These are phyloP conservation scores for Dichotomocladium elegans DNA, from an alignment of 371 early-diverging fungal species.

Conservation along the genomic window DNA sequence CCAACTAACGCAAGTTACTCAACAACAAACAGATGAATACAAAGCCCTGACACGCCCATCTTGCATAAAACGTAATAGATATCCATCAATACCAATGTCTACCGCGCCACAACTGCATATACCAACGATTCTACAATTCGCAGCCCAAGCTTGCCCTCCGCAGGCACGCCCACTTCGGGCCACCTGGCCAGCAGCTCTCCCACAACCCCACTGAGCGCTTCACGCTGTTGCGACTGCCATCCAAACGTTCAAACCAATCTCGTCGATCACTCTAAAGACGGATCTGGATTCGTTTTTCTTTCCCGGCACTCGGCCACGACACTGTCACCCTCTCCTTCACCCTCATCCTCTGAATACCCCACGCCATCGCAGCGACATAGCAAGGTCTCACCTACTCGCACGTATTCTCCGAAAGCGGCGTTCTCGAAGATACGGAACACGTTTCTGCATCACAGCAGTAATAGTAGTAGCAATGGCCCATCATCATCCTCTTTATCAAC, in stretches of 20 bases:
- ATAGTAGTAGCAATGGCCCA: background rate
- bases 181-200: conserved; percentile 18
- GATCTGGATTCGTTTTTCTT: conserved; percentile 12
- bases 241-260: conserved; percentile 1
- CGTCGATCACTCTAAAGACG: conserved; percentile 11
- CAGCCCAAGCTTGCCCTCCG: conserved; percentile 14
- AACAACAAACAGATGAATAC: background rate
- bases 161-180: conserved; percentile 18
- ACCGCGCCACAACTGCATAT: no score
- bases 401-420: conserved; percentile 37
- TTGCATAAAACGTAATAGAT: conserved; percentile 15
- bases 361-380: conserved; percentile 1
- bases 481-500: background rate
- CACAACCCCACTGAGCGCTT: conserved; percentile 22
- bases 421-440: conserved; percentile 31
- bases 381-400: conserved; percentile 17
- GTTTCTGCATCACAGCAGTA: conserved; percentile 14
- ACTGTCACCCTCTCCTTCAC: conserved; percentile 19
- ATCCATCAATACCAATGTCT: conserved; percentile 24
- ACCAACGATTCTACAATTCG: conserved; percentile 7
- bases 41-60: background rate
- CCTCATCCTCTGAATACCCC: conserved; percentile 15
- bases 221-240: conserved; percentile 14
- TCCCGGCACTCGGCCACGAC: conserved; percentile 7
- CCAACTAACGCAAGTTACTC: conserved; percentile 2